These are phyloP conservation scores for Epithemia pelagica DNA, from an alignment of 108 stramenopile genomes.

Conservation along the genomic window DNA sequence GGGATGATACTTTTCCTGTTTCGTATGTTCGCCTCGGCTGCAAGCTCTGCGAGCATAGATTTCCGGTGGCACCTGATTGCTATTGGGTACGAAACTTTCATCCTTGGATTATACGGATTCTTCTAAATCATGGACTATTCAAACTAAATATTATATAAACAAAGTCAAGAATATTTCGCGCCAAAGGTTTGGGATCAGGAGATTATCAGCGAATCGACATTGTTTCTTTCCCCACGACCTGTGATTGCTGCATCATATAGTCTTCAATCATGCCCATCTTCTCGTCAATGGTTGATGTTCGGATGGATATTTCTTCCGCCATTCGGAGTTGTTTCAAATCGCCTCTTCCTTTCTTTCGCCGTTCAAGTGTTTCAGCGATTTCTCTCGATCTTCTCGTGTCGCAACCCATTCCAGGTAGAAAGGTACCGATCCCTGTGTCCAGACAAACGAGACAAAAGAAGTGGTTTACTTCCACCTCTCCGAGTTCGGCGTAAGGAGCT, in stretches of 20 bases:
- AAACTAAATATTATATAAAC: background rate
- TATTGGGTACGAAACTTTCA: constrained; percentile 77
- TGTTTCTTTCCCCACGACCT: background rate
- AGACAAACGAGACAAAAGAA: background rate
- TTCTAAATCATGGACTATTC: background rate
- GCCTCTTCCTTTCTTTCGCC: background rate
- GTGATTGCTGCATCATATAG: background rate
- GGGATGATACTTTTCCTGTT: constrained; percentile 53
- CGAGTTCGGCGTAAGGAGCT: background rate
- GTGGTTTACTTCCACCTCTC: background rate
- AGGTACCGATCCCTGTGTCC: background rate
- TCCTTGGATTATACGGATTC: constrained; percentile 33
- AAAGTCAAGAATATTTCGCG: background rate
- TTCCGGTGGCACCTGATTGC: constrained; percentile 84
- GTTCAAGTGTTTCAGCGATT: background rate
- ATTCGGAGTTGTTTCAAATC: background rate
- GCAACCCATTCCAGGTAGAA: background rate
- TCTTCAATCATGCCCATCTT: background rate
- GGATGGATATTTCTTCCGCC: no score
- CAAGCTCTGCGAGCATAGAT: constrained; percentile 69
- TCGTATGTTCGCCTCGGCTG: constrained; percentile 67
- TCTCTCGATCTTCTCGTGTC: background rate
- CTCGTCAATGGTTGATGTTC: background rate
- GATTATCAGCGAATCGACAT: background rate
- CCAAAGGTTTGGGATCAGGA: no score